Base-by-base conservation (phyloP, 2,329 filamentous ascomycete species). In the Sodiomyces alkalinus region DNA sequence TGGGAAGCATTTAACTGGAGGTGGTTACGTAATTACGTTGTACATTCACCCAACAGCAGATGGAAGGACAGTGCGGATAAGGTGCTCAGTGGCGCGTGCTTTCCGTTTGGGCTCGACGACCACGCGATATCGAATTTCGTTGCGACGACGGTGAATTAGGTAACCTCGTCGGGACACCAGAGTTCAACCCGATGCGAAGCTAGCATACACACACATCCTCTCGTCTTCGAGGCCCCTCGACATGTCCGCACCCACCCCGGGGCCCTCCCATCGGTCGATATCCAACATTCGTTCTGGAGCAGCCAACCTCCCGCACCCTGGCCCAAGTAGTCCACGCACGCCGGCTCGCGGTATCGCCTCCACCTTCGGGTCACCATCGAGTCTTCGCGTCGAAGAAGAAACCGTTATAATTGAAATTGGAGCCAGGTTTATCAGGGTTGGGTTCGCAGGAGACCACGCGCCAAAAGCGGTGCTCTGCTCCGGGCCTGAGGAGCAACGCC, bases 321-420 rank as follows among this genome's bases (percentile, higher is more conserved):
- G 44, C 15, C 46, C 55, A 8, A 50, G 57, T 22, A 62, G 59
- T 33, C 74, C 76, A 27, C 69, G 72, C 39, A 81, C 78, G 7
- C 75, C 71, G 31, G 48, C 64, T 38, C 57, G 68, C 36, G 48
- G 58, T 43, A 52, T 69, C 41, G 47, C 73, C 18, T 56, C 70
- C 27, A 51, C 60, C 18, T 69, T 74, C 45, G 62, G 71, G 39
- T 68, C 68, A 25, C 60, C 72, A 39, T 67, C 72, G 34, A 53
- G 72, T 43, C 50, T 80, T 40, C 62, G 74, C 43, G 58, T 76
- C 43, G 85, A 93, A 42, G 90, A 98, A 44, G 90, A 94, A 40
- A 62, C 77, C 6, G 54, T 93, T 5, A 67, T 98, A 22, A 61
- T 94, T 28, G 85, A 96, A 48, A 50, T 96, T 19, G 86, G 85